Conservation (phyloP, 768 basidiomycete genomes). For the Phallus indusiatus region DNA sequence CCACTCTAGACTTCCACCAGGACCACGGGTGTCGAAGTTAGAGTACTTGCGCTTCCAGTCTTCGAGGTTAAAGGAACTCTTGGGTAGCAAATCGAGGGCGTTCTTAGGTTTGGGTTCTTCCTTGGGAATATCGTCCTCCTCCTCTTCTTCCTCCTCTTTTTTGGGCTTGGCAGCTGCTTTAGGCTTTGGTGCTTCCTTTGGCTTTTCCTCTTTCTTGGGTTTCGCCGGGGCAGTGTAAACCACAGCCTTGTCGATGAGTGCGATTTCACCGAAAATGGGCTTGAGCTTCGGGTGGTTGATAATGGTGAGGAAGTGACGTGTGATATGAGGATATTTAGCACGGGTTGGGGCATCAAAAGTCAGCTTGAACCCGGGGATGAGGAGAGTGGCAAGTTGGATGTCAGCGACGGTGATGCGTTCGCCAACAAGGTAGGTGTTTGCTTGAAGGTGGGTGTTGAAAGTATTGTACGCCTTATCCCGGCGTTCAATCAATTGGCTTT, state of each 20-base stretch:
- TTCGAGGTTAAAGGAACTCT: constrained; percentile 80
- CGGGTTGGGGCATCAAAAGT: constrained; percentile 61
- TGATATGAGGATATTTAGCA: constrained; percentile 58
- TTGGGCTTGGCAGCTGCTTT: constrained; percentile 53
- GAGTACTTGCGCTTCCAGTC: constrained; percentile 98
- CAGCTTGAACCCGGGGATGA: constrained; percentile 40
- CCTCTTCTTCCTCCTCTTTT: constrained; percentile 42
- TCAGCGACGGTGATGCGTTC: constrained; percentile 96
- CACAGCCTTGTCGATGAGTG: constrained; percentile 58
- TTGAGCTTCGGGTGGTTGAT: constrained; percentile 74
- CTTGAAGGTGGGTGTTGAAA: constrained; percentile 64
- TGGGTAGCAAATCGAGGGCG: constrained; percentile 87
- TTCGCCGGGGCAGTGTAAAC: constrained; percentile 70
- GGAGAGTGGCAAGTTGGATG: constrained; percentile 50
- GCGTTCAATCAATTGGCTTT: constrained; percentile 43
- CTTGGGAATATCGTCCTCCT: constrained; percentile 57
- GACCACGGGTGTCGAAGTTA: constrained; percentile 90
- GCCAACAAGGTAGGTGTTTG: constrained; percentile 83
- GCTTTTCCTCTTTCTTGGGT: constrained; percentile 44
- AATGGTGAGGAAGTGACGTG: constrained; percentile 84
- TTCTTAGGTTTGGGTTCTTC: constrained; percentile 89
- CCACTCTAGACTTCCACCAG: constrained; percentile 84
- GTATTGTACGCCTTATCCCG: constrained; percentile 49
- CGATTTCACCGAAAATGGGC: constrained; percentile 49
- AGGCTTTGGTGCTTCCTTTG: constrained; percentile 21